Evolutionary conservation across 2,329 filamentous ascomycete species (phyloP).

Genomic region (Epichloe festucae): DNA sequence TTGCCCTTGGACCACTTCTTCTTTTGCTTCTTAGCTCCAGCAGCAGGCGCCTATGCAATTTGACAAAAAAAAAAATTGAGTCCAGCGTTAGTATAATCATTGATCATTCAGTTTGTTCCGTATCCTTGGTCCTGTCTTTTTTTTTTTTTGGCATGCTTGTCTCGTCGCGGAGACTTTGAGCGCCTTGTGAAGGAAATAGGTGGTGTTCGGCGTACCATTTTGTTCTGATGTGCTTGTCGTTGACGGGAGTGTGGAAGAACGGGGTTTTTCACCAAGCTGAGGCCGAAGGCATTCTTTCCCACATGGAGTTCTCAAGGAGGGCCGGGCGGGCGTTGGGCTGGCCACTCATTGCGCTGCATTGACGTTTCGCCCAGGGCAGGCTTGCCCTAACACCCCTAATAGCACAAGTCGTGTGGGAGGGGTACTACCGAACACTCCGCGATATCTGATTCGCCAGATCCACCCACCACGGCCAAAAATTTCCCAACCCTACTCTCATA

Average conservation of each 20-base stretch:
- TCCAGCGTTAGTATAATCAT: conserved; percentile 5
- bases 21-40: conserved; percentile 38
- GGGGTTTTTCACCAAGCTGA: conserved; percentile 15
- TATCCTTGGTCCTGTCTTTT: background rate
- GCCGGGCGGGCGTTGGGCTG: conserved; percentile 5
- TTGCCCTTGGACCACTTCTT: conserved; percentile 41
- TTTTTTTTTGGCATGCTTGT: background rate
- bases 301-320: background rate
- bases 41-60: conserved; percentile 26
- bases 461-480: conserved; percentile 22
- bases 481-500: conserved; percentile 16
- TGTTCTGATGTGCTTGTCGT: conserved; percentile 29
- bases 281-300: conserved; percentile 14
- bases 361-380: conserved; percentile 22
- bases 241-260: conserved; percentile 23
- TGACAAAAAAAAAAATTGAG: background rate
- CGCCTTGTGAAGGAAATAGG: conserved; percentile 2
- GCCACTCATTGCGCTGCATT: background rate
- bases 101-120: conserved; percentile 9
- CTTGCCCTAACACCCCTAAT: conserved; percentile 31
- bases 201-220: conserved; percentile 25
- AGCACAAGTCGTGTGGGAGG: conserved; percentile 14
- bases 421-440: conserved; percentile 16
- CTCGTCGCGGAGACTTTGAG: background rate
- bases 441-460: conserved; percentile 22